A percentile compares a stretch with the other conserved stretches of the same genome.
Conservation (phyloP, 2,329 filamentous ascomycete species). For the Mycocentrospora acerina region DNA sequence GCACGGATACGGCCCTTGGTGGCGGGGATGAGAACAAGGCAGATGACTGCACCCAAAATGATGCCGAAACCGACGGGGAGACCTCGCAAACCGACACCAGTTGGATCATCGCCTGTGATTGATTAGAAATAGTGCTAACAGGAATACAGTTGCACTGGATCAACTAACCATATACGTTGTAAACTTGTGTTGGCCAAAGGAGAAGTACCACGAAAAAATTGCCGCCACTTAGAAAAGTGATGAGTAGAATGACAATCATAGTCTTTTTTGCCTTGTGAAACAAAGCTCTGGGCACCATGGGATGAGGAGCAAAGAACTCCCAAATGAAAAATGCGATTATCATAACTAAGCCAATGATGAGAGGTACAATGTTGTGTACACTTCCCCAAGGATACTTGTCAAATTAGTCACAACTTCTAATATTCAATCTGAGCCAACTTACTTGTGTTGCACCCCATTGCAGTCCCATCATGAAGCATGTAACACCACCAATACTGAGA, state of each 20-base stretch:
- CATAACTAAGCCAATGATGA: conserved; percentile 54
- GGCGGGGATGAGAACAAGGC: conserved; percentile 59
- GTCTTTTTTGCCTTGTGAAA: conserved; percentile 34
- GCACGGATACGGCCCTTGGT: conserved; percentile 61
- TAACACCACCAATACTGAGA: conserved; percentile 32
- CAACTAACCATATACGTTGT: conserved; percentile 35
- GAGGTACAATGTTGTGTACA: conserved; percentile 55
- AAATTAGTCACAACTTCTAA: conserved; percentile 48
- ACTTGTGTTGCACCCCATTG: conserved; percentile 42
- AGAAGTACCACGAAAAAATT: conserved; percentile 39
- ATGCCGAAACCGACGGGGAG: conserved; percentile 67
- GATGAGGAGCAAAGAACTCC: conserved; percentile 45
- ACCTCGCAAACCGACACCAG: conserved; percentile 64
- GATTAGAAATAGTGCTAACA: not conserved
- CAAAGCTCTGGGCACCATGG: conserved; percentile 46
- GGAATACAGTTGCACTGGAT: not conserved
- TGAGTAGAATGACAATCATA: conserved; percentile 35
- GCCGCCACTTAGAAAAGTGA: conserved; percentile 37
- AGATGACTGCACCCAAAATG: conserved; percentile 61
- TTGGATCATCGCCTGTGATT: conserved; percentile 55
- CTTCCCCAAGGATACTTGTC: conserved; percentile 59
- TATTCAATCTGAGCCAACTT: not conserved
- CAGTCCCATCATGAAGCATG: conserved; percentile 41
- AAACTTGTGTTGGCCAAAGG: conserved; percentile 39
- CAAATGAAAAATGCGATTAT: conserved; percentile 56